Base-by-base conservation (phyloP, 257 asterid genomes). In the Ophiorrhiza pumila region DNA sequence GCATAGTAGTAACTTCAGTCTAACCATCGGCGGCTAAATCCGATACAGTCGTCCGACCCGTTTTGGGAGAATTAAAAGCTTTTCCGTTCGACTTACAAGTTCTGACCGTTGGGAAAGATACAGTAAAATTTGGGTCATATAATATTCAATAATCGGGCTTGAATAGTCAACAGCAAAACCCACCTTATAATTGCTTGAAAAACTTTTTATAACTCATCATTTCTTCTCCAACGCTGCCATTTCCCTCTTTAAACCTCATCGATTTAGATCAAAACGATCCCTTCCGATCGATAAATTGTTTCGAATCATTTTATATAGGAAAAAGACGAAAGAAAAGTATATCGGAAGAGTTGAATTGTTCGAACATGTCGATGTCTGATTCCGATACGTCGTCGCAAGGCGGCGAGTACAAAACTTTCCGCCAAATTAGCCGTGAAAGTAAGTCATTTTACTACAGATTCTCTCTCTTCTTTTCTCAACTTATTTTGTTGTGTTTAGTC, bases 341-440 rank as follows among this genome's bases (percentile, higher is more conserved):
- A 20, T 11, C 5, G 0, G 31, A 6, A 37, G 42, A 37, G 50
- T 66, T 59, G 42, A 68, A 34, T 37, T 23, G n/a, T n/a, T n/a
- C n/a, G 37, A 76, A 32, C 47, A 85, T 85, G 89, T 85, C 92
- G 72, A 85, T 83, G 78, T 85, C 90, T 13, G 93, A 88, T 84
- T 85, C 90, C 46, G 89, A 88, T 72, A 75, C 87, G 74, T 85
- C 89, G 78, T 88, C 90, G 64, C 93, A 85, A 67, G 84, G 85
- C 67, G 74, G 79, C 78, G 93, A 88, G 61, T 80, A 84, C 78
- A 88, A 82, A 77, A 78, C 80, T 69, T 85, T 88, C 71, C 85
- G 90, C 50, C 90, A 88, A 76, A 76, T 84, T 77, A 84, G 81
- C 71, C 93, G 90, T 41, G 90, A 88, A 66, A 82, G 93, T 88